Evolutionary conservation across 2,329 filamentous ascomycete species (phyloP), one percentile per base, ranked within the genome.

Genomic region (Trichoderma sp.): DNA sequence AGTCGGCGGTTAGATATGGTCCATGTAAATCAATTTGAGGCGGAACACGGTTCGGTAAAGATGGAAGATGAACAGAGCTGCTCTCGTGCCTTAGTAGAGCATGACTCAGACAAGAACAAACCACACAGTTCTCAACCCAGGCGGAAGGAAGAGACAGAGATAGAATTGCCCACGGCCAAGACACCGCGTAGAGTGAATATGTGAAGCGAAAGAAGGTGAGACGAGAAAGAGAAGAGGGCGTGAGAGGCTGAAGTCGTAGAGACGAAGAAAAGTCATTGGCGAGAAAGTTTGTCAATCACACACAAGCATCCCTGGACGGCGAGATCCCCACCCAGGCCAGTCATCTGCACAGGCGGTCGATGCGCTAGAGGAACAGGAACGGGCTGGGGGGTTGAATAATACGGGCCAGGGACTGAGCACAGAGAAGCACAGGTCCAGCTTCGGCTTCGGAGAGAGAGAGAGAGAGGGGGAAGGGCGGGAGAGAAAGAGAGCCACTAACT

Each of bases 281-380:
- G 61, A 56, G 61, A 55, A 63, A 63, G 52, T 63, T 63, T 57
- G 61, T 48, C 41, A 21, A 56, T 30, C 2, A 43, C 26, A 19
- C 48, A 54, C 50, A 39, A 14, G 34, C 34, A 30, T 30, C 50
- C 50, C 50, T n/a, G 50, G 50, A 19, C 17, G 15, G 19, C 26
- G 12, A 28, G n/a, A 52, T 52, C 44, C 50, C 59, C 59, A 63
- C 59, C 59, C 41, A 12, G 28, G 45, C 41, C 47, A 63, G 59
- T 63, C 59, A 63, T 63, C 59, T 55, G 59, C 59, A 63, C 59
- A 55, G 48, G 50, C 50, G n/a, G 57, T 28, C 24, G 47, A 54
- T 62, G 59, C 48, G 48, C 59, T 62, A 54, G 39, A 62, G n/a
- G 9, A 44, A 61, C 48, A 63, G 41, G 28, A 63, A 47, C 59